Evolutionary conservation across 2,329 filamentous ascomycete genomes (phyloP), one percentile per base, ranked within the genome.

Genomic region (Xylariaceae sp.): DNA sequence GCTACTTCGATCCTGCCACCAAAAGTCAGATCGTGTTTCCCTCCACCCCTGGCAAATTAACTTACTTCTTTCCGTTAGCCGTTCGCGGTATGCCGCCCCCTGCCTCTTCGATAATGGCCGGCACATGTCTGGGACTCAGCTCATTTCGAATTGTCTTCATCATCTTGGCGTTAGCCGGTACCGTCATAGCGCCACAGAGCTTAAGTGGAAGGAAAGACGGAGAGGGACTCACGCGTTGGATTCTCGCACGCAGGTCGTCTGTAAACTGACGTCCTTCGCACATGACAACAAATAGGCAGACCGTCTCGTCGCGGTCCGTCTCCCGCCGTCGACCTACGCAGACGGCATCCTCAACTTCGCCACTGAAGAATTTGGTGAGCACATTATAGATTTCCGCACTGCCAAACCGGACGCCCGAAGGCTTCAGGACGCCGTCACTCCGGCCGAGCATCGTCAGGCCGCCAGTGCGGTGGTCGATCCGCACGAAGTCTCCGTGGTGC

Each of bases 311-410:
- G 0, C 70, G 69, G 56, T 95, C 89, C 3, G 73, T 69, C 36
- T 77, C 70, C 13, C 79, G 74, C 40, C 88, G 70, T 3, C 88
- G 73, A 0, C 92, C 90, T 24, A 97, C 80, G 56, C 90, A 97
- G 2, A 97, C 71, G 1, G 87, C 86, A 54, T 98, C 90, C 43
- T 88, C 83, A 13, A 97, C 70, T 40, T 90, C 76, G 9, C 73
- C 66, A 0, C 81, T 75, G 53, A 96, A 96, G 63, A 88, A 84
- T 50, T 85, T 80, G 2, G 92, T 76, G 18, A 97, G 67, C n/a
- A 96, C 73, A 59, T 95, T 96, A 64, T 97, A 97, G 14, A 98
- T 95, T 68, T 98, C 92, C 1, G 90, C 88, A 21, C 82, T 88
- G 4, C 90, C 90, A 57, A 98, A 97, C 0, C 90, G 73, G 13